These are phyloP conservation scores for Mediolabrus comicus DNA, from an alignment of 108 stramenopile species.

Conservation along the genomic window DNA sequence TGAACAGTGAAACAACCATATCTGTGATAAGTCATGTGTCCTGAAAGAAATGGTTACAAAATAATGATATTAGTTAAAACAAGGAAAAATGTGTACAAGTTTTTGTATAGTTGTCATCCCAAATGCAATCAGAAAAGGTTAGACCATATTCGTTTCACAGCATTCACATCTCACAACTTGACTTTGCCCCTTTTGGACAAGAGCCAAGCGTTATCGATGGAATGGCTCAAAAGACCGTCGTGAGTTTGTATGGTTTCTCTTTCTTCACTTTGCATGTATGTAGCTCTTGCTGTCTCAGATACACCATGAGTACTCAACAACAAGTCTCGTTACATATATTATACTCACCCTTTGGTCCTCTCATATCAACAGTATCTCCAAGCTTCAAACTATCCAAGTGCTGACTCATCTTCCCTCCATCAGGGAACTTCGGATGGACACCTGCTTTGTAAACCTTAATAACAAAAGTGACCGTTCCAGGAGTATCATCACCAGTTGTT, in stretches of 20 bases:
- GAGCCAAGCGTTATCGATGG: constrained; percentile 1
- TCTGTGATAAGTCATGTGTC: constrained; percentile 75
- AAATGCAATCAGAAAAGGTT: constrained; percentile 14
- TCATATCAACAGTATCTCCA: constrained; percentile 87
- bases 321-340: neutral
- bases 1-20: constrained; percentile 71
- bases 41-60: constrained; percentile 1
- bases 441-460: constrained; percentile 93
- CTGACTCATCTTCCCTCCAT: constrained; percentile 97
- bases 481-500: constrained; percentile 73
- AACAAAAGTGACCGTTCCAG: constrained; percentile 86
- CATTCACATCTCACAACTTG: neutral
- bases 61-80: neutral
- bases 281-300: too few relatives aligned
- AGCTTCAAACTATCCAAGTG: constrained; percentile 88
- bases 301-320: too few relatives aligned
- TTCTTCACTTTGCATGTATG: constrained; percentile 18
- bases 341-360: constrained; percentile 77
- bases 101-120: too few relatives aligned
- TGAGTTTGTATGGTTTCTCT: constrained; percentile 33
- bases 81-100: neutral
- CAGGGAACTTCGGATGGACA: constrained; percentile 91
- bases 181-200: constrained; percentile 15
- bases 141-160: constrained; percentile 27
- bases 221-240: constrained; percentile 35